Percentiles rank a stretch among this genome's conserved stretches.
These are phyloP conservation scores for Aspergillus floridensis DNA, from an alignment of 2,329 filamentous ascomycete genomes.

Conservation along the genomic window DNA sequence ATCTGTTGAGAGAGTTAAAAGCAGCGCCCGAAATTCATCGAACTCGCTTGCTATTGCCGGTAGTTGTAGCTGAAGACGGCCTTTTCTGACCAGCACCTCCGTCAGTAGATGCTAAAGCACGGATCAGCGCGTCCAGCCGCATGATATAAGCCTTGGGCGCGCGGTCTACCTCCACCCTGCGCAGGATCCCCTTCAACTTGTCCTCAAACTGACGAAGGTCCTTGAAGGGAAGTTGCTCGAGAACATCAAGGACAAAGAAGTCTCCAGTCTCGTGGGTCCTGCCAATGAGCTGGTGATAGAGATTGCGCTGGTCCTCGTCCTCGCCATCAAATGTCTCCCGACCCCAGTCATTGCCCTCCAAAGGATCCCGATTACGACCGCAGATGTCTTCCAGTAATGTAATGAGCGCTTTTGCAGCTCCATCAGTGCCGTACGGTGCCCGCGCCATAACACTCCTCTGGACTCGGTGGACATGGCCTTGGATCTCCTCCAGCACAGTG, in stretches of 20 bases:
- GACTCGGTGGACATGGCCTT: constrained; percentile 30
- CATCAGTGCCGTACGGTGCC: constrained; percentile 36
- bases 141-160: constrained; percentile 37
- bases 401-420: constrained; percentile 40
- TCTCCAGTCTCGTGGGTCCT: constrained; percentile 29
- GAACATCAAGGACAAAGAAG: constrained; percentile 40
- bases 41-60: constrained; percentile 32
- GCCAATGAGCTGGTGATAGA: constrained; percentile 43
- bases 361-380: constrained; percentile 39
- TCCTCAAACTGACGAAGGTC: constrained; percentile 30
- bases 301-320: constrained; percentile 42
- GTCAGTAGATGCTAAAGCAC: constrained; percentile 26
- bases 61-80: constrained; percentile 26
- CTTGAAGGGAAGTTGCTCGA: constrained; percentile 33
- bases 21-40: constrained; percentile 20
- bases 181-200: constrained; percentile 32
- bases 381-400: constrained; percentile 38
- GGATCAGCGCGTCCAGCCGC: constrained; percentile 32
- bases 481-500: constrained; percentile 34
- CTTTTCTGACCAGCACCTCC: constrained; percentile 33
- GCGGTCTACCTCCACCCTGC: constrained; percentile 46
- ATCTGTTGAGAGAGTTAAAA: neutral
- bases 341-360: constrained; percentile 38
- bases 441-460: constrained; percentile 33
- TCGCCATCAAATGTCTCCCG: constrained; percentile 34